A percentile compares a stretch with the other conserved stretches of the same genome.
These are phyloP conservation scores for Fusarium algeriense DNA, from an alignment of 2,329 filamentous ascomycete genomes.

Conservation along the genomic window DNA sequence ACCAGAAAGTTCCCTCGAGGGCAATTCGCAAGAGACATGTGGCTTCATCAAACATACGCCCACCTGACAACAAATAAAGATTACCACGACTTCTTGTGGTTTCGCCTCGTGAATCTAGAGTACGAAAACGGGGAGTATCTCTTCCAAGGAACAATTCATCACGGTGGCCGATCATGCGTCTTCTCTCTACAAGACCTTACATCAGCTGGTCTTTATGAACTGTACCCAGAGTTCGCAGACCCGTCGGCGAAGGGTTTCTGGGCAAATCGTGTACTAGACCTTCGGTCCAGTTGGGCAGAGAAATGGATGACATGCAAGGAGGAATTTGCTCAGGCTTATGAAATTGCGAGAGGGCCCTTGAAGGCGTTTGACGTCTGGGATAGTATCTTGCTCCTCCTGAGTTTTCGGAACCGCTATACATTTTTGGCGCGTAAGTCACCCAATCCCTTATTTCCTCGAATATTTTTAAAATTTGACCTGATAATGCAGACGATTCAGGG, in stretches of 20 bases:
- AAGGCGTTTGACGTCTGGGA: background rate
- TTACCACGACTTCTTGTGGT: background rate
- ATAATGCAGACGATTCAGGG: too few relatives aligned
- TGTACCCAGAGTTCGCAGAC: background rate
- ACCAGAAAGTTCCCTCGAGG: background rate
- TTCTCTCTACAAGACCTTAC: background rate
- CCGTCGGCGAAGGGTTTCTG: rapidly evolving
- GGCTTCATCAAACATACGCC: rapidly evolving
- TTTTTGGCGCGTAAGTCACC: too few relatives aligned
- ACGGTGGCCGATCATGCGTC: background rate
- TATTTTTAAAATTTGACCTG: too few relatives aligned
- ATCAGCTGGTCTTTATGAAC: rapidly evolving
- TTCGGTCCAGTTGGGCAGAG: background rate
- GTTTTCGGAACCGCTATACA: background rate
- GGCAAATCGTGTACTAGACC: rapidly evolving
- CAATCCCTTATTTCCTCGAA: too few relatives aligned
- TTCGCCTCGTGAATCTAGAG: rapidly evolving
- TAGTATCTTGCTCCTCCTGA: background rate
- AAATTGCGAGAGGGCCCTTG: too few relatives aligned
- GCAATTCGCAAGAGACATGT: background rate
- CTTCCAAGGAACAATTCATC: background rate
- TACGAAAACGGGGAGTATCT: background rate
- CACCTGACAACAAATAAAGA: rapidly evolving
- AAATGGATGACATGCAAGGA: rapidly evolving
- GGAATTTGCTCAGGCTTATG: rapidly evolving